Conservation (phyloP, 768 basidiomycete species). For the Termitomyces sp. region DNA sequence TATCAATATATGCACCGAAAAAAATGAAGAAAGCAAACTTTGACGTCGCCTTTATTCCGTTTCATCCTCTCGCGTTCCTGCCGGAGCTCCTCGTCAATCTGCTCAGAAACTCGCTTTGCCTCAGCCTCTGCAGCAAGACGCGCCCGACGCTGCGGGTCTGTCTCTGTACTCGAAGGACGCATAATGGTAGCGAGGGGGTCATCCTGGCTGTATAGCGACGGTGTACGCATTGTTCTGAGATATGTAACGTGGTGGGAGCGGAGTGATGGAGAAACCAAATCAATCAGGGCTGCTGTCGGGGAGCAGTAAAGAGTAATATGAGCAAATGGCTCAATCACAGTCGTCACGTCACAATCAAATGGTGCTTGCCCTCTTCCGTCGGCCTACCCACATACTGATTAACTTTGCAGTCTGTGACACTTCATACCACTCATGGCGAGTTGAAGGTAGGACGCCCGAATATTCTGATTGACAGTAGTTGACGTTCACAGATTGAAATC, state of each 20-base stretch:
- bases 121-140: slow-evolving; percentile 69
- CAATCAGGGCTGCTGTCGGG: slow-evolving; percentile 12
- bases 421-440: slow-evolving; percentile 93
- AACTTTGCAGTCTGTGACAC: slow-evolving; percentile 75
- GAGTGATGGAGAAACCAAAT: slow-evolving; percentile 14
- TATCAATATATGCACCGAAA: slow-evolving; percentile 32
- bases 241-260: slow-evolving; percentile 23
- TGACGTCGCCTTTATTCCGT: slow-evolving; percentile 70
- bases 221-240: slow-evolving; percentile 50
- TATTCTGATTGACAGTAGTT: neutral
- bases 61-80: slow-evolving; percentile 63
- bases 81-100: slow-evolving; percentile 78
- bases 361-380: slow-evolving; percentile 15
- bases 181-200: slow-evolving; percentile 72
- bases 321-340: slow-evolving; percentile 10
- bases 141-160: slow-evolving; percentile 55
- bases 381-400: slow-evolving; percentile 9
- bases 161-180: slow-evolving; percentile 63
- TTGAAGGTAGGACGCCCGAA: slow-evolving; percentile 64
- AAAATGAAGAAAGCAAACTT: slow-evolving; percentile 36
- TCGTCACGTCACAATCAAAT: slow-evolving; percentile 19
- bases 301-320: slow-evolving; percentile 12
- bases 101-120: slow-evolving; percentile 72
- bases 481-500: slow-evolving; percentile 71
- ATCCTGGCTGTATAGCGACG: slow-evolving; percentile 71